These are phyloP conservation scores for Blastobotrys arbuscula DNA, from an alignment of 1,139 yeast genomes.

Conservation along the genomic window DNA sequence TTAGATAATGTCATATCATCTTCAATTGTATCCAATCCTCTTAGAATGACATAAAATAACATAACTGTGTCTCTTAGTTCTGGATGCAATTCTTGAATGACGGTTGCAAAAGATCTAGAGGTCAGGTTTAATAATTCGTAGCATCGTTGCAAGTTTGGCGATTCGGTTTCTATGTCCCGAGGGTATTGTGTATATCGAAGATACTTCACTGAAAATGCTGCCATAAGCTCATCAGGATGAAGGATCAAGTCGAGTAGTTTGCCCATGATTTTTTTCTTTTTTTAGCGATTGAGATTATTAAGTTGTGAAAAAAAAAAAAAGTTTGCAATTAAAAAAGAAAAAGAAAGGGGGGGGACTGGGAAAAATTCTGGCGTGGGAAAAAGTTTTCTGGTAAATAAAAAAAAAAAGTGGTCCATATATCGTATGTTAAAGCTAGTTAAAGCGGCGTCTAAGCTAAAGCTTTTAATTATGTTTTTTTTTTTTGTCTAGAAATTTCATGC, in stretches of 20 bases:
- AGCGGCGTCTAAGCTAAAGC: too few relatives aligned
- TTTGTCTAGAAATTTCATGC: too few relatives aligned
- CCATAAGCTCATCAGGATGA: slow-evolving; percentile 69
- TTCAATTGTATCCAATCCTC: slow-evolving; percentile 94
- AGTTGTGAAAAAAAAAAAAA: not conserved
- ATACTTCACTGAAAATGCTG: slow-evolving; percentile 54
- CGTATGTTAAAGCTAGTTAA: too few relatives aligned
- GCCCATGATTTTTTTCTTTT: slow-evolving; percentile 45
- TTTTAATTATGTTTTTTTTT: too few relatives aligned
- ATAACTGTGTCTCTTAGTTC: slow-evolving; percentile 72
- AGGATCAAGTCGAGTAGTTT: slow-evolving; percentile 54
- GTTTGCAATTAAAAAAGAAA: not conserved
- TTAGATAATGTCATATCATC: slow-evolving; percentile 90
- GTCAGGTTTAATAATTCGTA: slow-evolving; percentile 62
- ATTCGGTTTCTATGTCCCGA: slow-evolving; percentile 40
- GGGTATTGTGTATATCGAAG: slow-evolving; percentile 46
- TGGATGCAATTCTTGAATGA: slow-evolving; percentile 85
- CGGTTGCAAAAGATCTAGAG: slow-evolving; percentile 90
- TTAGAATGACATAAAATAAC: slow-evolving; percentile 76
- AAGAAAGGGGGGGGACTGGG: not conserved
- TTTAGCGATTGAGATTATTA: too few relatives aligned
- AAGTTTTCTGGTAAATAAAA: too few relatives aligned
- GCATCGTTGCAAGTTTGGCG: slow-evolving; percentile 55
- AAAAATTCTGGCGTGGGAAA: not conserved
- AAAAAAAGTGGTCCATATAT: not conserved